Evolutionary conservation across 2,329 filamentous ascomycete genomes (phyloP).

Genomic region (Cladosporium halotolerans): DNA sequence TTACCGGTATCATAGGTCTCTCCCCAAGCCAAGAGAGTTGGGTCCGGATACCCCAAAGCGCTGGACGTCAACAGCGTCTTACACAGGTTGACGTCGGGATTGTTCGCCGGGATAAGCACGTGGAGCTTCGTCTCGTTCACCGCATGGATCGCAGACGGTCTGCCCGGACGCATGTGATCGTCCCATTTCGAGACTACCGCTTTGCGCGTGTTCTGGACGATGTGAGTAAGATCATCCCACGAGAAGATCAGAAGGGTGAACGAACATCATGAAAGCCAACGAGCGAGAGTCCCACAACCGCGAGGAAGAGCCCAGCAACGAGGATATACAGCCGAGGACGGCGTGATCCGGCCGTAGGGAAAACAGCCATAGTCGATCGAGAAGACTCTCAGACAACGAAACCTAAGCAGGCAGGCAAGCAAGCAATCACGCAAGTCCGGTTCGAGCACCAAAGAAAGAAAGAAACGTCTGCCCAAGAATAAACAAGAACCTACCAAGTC

Average conservation of each 20-base stretch:
- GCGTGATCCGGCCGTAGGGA: neutral
- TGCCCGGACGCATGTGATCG: neutral
- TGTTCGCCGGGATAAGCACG: conserved; percentile 22
- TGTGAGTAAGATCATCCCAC: neutral
- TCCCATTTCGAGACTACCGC: conserved; percentile 5
- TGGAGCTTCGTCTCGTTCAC: conserved; percentile 17
- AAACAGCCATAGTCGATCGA: neutral
- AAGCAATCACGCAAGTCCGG: too few relatives aligned
- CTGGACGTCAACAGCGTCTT: conserved; percentile 17
- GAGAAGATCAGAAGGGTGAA: neutral
- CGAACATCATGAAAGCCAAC: conserved; percentile 5
- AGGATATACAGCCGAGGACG: conserved; percentile 1
- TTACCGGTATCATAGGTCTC: neutral
- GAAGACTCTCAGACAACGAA: too few relatives aligned
- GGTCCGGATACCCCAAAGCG: conserved; percentile 19
- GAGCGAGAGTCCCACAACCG: neutral
- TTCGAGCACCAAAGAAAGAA: too few relatives aligned
- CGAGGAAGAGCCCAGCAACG: conserved; percentile 3
- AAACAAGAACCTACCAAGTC: too few relatives aligned
- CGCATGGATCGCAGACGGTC: neutral
- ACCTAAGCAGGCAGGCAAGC: too few relatives aligned
- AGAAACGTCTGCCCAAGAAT: too few relatives aligned
- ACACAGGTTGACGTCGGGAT: conserved; percentile 22
- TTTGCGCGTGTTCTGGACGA: neutral
- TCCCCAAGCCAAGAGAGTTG: conserved; percentile 13